phyloP scores from a whole-genome alignment of 2,329 filamentous ascomycete genomes.

The Colletotrichum echinochloae region DNA sequence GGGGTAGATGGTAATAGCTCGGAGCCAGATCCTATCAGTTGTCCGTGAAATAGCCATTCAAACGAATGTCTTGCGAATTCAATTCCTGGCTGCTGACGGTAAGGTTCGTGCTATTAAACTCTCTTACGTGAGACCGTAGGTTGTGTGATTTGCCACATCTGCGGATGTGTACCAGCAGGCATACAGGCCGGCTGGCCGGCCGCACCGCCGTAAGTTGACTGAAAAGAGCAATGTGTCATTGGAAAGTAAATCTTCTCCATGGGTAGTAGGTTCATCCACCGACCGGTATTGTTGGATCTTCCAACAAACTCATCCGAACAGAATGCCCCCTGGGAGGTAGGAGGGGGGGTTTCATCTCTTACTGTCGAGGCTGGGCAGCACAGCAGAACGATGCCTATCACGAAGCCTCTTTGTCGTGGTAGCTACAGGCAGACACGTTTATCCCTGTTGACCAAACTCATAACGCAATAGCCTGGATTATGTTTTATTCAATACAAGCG shows the following conservation, averaged over 20 bases:
- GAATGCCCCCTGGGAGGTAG: background rate
- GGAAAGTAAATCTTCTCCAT: background rate
- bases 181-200: background rate
- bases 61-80: background rate
- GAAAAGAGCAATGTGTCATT: background rate
- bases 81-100: background rate
- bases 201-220: background rate
- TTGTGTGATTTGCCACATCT: background rate
- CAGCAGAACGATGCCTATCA: background rate
- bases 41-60: background rate
- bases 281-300: background rate
- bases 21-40: background rate
- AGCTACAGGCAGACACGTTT: background rate
- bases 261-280: background rate
- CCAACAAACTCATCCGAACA: background rate
- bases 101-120: background rate
- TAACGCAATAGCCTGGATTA: background rate
- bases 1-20: background rate
- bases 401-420: background rate
- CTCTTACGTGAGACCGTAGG: background rate
- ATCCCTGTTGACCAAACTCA: background rate
- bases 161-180: background rate
- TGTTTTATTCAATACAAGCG: background rate
- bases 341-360: background rate
- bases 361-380: background rate